Base-by-base conservation (phyloP, 2,329 filamentous ascomycete species). In the Diaporthe capsici region DNA sequence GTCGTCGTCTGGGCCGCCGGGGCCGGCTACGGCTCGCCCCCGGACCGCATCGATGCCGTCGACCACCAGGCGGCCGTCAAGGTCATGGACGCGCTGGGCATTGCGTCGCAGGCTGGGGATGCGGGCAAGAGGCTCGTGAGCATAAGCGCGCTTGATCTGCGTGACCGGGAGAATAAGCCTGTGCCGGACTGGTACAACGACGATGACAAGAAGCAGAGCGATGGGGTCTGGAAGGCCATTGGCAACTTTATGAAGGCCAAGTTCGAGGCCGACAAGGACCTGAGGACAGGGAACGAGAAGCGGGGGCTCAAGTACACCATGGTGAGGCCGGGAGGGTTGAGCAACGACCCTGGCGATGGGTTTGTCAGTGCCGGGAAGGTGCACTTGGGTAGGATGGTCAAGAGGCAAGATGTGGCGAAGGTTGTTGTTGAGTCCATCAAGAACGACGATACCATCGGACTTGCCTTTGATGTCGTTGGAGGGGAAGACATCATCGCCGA, bases 61-160 rank as follows among this genome's bases (percentile, higher is more conserved):
- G 87, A 89, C 78, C 80, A 84, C 39, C 84, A 86, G 72, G 86
- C 84, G 17, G 87, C 86, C 6, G 85, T 88, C 75, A 83, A 83
- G 74, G 82, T 82, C 76, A 87, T 88, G 80, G 84, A 87, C 51
- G 87, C 87, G 2, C 82, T 85, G 2, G 83, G 84, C 7, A 79
- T 82, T 17, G 82, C 84, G 1, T 68, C 70, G 2, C n/a, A 71
- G 1, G 83, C 84, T 7, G 79, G 82, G 22, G 83, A 84, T 12
- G 57, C 67, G 17, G 83, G 84, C 0, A 86, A 84, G 75, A 81
- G 87, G n/a, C 86, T 87, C 76, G 81, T 89, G 74, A 84, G 86
- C 68, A 83, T 88, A 72, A 87, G 85, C 10, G 86, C 87, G 0
- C 79, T 87, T 1, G 84, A 87, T 76, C 82, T 87, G 28, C 80